Evolutionary conservation across 768 basidiomycete species (phyloP).

Genomic region (Amylocystis lapponica): DNA sequence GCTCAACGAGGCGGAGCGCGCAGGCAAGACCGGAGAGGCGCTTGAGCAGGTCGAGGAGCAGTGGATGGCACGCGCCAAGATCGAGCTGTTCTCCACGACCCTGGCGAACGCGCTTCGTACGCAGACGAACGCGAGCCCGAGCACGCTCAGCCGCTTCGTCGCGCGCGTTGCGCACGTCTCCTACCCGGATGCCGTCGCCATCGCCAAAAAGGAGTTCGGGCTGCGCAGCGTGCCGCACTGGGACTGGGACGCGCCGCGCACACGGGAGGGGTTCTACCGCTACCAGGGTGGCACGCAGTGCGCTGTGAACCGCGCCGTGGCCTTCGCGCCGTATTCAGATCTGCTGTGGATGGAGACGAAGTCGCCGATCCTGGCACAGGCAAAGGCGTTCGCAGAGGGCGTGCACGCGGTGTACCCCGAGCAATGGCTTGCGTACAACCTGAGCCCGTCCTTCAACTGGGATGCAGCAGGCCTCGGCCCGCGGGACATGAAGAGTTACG

Average conservation of each 20-base stretch:
- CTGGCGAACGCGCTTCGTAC: conserved; percentile 62
- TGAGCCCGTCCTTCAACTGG: conserved; percentile 93
- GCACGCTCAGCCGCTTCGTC: conserved; percentile 55
- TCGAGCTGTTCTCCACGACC: conserved; percentile 71
- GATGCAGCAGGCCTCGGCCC: conserved; percentile 86
- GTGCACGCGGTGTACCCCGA: conserved; percentile 78
- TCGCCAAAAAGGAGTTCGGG: conserved; percentile 79
- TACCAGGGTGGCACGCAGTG: conserved; percentile 97
- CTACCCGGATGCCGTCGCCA: conserved; percentile 58
- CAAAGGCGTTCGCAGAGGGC: conserved; percentile 85
- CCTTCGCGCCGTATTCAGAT: conserved; percentile 92
- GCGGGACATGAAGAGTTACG: conserved; percentile 79
- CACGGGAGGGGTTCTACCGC: conserved; percentile 94
- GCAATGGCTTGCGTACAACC: conserved; percentile 96
- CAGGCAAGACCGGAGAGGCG: conserved; percentile 72
- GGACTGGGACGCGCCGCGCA: conserved; percentile 93
- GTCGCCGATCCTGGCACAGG: conserved; percentile 87
- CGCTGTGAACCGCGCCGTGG: conserved; percentile 86
- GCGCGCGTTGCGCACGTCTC: conserved; percentile 62
- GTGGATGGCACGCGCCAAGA: conserved; percentile 75
- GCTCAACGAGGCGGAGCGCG: conserved; percentile 80
- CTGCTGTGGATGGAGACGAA: conserved; percentile 97
- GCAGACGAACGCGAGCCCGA: conserved; percentile 43
- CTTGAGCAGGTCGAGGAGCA: conserved; percentile 87
- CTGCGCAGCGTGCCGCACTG: conserved; percentile 74